Percentiles rank a stretch among this genome's conserved stretches.
phyloP scores from a whole-genome alignment of 139 green algal species.

The Microglena sp. region DNA sequence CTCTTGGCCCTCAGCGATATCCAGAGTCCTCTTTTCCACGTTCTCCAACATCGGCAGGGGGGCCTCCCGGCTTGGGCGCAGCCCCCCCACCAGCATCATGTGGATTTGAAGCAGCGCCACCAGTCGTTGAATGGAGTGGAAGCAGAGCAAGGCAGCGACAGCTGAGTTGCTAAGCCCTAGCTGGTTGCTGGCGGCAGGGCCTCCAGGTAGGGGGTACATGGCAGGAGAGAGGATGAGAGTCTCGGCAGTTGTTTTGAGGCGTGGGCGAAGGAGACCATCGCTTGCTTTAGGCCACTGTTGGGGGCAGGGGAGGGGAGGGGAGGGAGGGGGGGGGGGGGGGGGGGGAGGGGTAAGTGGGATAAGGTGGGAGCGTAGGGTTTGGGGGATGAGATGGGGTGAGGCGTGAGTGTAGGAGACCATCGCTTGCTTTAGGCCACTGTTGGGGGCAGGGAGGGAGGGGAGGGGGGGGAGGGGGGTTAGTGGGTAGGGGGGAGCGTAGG shows the following conservation, averaged over 20 bases:
- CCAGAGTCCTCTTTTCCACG: slow-evolving; percentile 13
- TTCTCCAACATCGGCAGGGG: slow-evolving; percentile 3
- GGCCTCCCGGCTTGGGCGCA: background rate
- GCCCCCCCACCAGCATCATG: too few relatives aligned
- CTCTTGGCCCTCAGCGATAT: slow-evolving; percentile 23
- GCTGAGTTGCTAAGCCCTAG: slow-evolving; percentile 29
- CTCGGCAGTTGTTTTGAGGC: too few relatives aligned
- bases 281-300: too few relatives aligned
- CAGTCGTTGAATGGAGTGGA: slow-evolving; percentile 46
- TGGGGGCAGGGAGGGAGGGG: slow-evolving; percentile 19
- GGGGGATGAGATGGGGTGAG: too few relatives aligned
- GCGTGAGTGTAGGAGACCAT: too few relatives aligned
- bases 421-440: too few relatives aligned
- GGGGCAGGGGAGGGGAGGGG: too few relatives aligned
- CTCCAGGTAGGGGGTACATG: background rate
- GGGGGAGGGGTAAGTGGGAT: too few relatives aligned
- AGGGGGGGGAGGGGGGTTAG: background rate
- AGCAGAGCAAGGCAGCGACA: slow-evolving; percentile 34
- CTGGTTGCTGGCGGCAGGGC: slow-evolving; percentile 3
- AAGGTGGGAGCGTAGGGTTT: too few relatives aligned
- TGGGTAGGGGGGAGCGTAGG: background rate
- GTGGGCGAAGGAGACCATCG: too few relatives aligned
- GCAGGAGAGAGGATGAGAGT: too few relatives aligned
- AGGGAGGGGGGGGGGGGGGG: too few relatives aligned
- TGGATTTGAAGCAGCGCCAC: slow-evolving; percentile 56